A percentile compares a stretch with the other conserved stretches of the same genome.
phyloP scores from a whole-genome alignment of 2,329 filamentous ascomycete genomes.

The Ascochyta clinopodiicola region DNA sequence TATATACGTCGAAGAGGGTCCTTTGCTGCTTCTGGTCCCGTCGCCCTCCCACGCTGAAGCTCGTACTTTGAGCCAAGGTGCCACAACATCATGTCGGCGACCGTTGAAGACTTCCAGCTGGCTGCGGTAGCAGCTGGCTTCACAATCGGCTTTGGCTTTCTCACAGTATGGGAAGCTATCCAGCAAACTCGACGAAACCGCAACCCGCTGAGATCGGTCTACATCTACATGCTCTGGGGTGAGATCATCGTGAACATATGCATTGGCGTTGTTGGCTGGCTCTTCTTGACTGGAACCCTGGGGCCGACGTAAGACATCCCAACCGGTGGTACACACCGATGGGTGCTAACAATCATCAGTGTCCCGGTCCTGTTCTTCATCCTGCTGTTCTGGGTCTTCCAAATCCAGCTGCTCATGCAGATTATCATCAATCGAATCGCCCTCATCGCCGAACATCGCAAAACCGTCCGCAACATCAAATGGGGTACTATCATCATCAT shows the following conservation, averaged over 20 bases:
- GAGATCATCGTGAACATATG: constrained; percentile 38
- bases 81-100: constrained; percentile 23
- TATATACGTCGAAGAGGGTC: constrained; percentile 9
- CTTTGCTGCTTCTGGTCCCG: neutral
- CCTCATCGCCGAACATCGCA: constrained; percentile 54
- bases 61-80: constrained; percentile 10
- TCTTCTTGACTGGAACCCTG: constrained; percentile 38
- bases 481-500: constrained; percentile 56
- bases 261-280: constrained; percentile 42
- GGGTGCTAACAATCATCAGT: constrained; percentile 20
- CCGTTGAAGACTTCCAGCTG: constrained; percentile 38
- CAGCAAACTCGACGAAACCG: constrained; percentile 46
- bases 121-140: constrained; percentile 45
- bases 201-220: constrained; percentile 41
- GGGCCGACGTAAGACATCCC: constrained; percentile 36
- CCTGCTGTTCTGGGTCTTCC: constrained; percentile 41
- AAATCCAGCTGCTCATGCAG: constrained; percentile 60
- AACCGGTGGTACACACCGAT: too few species aligned
- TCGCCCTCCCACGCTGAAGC: constrained; percentile 3
- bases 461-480: constrained; percentile 53
- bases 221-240: constrained; percentile 48
- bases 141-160: constrained; percentile 43
- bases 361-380: constrained; percentile 43
- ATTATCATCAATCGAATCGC: constrained; percentile 64
- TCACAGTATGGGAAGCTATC: constrained; percentile 46